Evolutionary conservation across 352 stramenopile genomes (phyloP), one percentile per base, ranked within the genome.

Genomic region (Phytophthora quininea): DNA sequence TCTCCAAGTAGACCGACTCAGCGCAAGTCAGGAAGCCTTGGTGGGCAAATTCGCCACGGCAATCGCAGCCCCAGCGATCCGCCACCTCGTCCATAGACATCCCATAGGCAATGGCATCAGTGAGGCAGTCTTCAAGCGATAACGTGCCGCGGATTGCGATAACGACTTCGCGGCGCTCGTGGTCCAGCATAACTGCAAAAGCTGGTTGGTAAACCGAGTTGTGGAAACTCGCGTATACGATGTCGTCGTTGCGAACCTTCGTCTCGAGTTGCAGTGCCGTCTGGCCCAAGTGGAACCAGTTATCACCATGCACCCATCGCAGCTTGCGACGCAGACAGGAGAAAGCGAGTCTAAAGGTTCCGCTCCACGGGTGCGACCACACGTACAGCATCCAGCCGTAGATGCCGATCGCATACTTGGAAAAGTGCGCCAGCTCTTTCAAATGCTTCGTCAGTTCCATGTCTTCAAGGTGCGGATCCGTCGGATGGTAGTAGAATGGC

Each of bases 321-420:
- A 74, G 54, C 8, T 72, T 71, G 24, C 82, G 84, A 60, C 89
- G 92, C 47, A 91, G 63, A 61, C 86, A 95, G 50, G 84, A 85
- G 42, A 96, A 90, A 4, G 88, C 83, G 3, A 96, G 66, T 11
- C 82, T 69, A 37, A 92, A 86, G 2, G 83, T 91, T 32, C 84
- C 84, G n/a, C 60, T 92, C 87, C 89, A 96, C 7, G 89, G 89
- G 49, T 94, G 86, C n/a, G 86, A 94, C 89, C 89, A 96, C 30
- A 96, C 83, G 64, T 91, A 96, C 45, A 96, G 71, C 87, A 96
- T 96, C 89, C 89, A 96, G 9, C 89, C 89, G 67, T 95, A 96
- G 54, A 96, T 96, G 10, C 89, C 86, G 31, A 95, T 74, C 0
- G 89, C 84, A 62, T 92, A 96, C 67, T 92, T 88, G n/a, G 86